Base-by-base conservation (phyloP, 106 monocot genomes). In the Posidonia australis region DNA sequence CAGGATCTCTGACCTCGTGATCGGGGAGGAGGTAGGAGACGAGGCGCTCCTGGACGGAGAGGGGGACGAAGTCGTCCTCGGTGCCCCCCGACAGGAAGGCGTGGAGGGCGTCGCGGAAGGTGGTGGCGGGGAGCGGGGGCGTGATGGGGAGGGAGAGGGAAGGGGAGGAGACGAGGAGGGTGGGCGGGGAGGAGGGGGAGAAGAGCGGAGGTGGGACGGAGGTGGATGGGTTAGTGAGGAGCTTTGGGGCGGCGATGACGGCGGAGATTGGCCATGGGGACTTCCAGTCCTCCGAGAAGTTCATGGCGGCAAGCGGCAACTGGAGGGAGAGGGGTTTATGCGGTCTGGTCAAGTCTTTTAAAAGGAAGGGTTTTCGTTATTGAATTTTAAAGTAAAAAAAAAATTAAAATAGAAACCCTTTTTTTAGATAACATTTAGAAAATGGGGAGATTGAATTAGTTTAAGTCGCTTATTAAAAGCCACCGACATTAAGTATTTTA, bases 61-160 rank as follows among this genome's bases (percentile, higher is more conserved):
- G 53, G 18, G 29, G 49, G 66, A 26, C 20, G 48, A 52, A 36
- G 1, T 31, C 67, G 53, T 67, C 54, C 9, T 31, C 32, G 30
- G 13, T 54, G 9, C 13, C 21, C 20, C 67, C 52, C 1, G 67
- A 3, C 20, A 45, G 32, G 51, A 41, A 54, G 42, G 23, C 44
- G 1, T 6, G 10, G 56, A 57, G 42, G 27, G 42, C 4, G 27
- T 23, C 43, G 26, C 43, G 56, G 55, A n/a, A 16, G 5, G 13
- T 13, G 55, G 51, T 43, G 12, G 51, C 44, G 44, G 17, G 44
- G 43, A 45, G 43, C 5, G 68, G 30, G 13, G 54, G 25, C 17
- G 57, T 68, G 66, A 49, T 14, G 18, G 51, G 66, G 30, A 27
- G 12, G 57, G 20, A 45, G 44, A 68, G 32, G 45, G 44, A 24